Base-by-base conservation (phyloP, 2,329 filamentous ascomycete species). In the Colletotrichum sp. region DNA sequence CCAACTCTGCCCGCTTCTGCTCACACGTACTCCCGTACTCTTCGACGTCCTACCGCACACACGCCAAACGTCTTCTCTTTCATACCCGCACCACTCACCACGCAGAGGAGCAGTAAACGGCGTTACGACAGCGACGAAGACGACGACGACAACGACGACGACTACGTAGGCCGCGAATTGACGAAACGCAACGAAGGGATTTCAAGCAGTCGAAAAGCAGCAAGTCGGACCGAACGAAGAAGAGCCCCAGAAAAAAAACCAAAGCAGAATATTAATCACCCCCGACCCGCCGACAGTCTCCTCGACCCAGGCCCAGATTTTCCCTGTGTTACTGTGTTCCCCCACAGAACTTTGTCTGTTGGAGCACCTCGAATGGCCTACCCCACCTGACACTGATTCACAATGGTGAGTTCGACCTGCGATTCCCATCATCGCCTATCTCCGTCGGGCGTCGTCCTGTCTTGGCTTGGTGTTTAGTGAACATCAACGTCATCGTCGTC, bases 291-390 rank as follows among this genome's bases (percentile, higher is more conserved):
- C 59, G 15, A 15, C 44, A 28, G 44, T 59, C 28, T 49, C 26
- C 13, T 52, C 64, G 63, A 72, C 70, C 63, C 64, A 68, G 69
- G 44, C 44, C 44, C 44, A 68, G 69, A 69, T 64, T 73, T 69
- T 18, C 9, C 49, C 30, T 66, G 73, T 62, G 26, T 76, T 28
- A 64, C 39, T 69, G 36, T 67, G 34, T 36, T 49, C n/a, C 55
- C 72, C 63, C 69, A 69, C 69, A 73, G 69, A 68, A 73, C 57
- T 73, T 59, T 64, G 69, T 65, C 70, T 69, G 73, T 76, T 69
- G 73, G 70, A 73, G 64, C 73, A 73, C 73, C n/a, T 39, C 69
- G 73, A 73, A 76, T 76, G 73, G 73, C 44, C 55, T n/a, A 76
- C 73, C 70, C 73, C 64, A 76, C 73, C 70, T 57, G 63, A n/a